phyloP scores from a whole-genome alignment of 768 basidiomycete genomes.

The Mycena pura region DNA sequence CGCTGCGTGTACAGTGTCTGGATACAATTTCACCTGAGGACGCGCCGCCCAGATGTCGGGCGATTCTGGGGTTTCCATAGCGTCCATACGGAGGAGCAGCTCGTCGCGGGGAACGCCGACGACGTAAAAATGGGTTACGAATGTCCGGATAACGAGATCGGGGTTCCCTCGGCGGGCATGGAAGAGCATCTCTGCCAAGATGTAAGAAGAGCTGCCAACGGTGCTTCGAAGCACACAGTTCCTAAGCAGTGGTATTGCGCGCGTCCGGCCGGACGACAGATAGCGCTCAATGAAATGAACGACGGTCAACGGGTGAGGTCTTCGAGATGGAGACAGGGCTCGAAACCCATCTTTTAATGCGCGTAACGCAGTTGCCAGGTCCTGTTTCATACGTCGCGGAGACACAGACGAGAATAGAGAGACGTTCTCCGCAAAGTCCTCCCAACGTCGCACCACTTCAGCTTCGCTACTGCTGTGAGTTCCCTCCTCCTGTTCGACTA shows the following conservation, averaged over 20 bases:
- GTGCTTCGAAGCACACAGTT: conserved; percentile 34
- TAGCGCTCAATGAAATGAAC: conserved; percentile 45
- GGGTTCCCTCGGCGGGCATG: conserved; percentile 37
- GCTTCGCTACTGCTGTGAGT: neutral
- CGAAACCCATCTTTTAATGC: conserved; percentile 31
- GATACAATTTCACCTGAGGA: conserved; percentile 40
- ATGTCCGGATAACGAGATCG: conserved; percentile 49
- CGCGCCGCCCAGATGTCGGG: conserved; percentile 16
- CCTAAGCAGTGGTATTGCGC: conserved; percentile 42
- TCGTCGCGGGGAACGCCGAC: conserved; percentile 58
- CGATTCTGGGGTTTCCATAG: conserved; percentile 7
- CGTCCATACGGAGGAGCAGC: conserved; percentile 28
- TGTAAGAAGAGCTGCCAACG: conserved; percentile 33
- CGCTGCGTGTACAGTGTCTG: conserved; percentile 39
- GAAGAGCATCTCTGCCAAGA: conserved; percentile 53
- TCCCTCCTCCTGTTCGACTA: neutral
- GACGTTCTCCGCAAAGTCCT: conserved; percentile 16
- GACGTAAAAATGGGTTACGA: conserved; percentile 56
- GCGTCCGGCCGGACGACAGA: conserved; percentile 39
- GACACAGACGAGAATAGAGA: neutral
- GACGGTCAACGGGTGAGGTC: conserved; percentile 37
- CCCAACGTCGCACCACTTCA: neutral
- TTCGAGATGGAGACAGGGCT: conserved; percentile 4
- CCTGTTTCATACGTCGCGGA: conserved; percentile 18
- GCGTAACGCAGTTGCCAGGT: conserved; percentile 30